Percentiles rank a stretch among this genome's conserved stretches.
Evolutionary conservation across 257 asterid genomes (phyloP).

Genomic region (Leptodermis oblonga): DNA sequence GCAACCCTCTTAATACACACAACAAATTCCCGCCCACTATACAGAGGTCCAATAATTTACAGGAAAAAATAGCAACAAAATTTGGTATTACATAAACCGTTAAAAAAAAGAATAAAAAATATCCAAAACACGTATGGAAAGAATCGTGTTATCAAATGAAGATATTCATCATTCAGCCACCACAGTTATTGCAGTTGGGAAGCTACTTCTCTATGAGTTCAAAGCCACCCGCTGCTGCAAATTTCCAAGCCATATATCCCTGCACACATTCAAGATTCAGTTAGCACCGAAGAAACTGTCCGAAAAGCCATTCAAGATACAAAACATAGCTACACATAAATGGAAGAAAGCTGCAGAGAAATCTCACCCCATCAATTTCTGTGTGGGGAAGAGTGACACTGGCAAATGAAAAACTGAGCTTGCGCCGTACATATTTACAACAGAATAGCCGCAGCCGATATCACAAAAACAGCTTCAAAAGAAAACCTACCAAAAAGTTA

Average conservation of each 20-base stretch:
- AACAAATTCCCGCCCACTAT: neutral
- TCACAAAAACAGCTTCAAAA: neutral
- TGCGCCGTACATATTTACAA: slow-evolving; percentile 3
- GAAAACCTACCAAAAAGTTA: neutral
- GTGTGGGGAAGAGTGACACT: neutral
- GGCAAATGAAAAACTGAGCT: neutral
- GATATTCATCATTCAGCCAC: neutral
- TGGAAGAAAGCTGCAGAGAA: neutral
- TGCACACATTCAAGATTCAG: neutral
- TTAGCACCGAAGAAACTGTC: neutral
- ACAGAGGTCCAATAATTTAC: neutral
- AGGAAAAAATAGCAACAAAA: neutral
- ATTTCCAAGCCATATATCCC: neutral
- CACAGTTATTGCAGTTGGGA: neutral
- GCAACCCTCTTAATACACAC: neutral
- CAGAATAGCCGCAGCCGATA: neutral
- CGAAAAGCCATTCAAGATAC: neutral
- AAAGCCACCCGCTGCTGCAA: neutral
- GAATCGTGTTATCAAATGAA: neutral
- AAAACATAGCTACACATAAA: neutral
- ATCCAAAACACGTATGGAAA: neutral
- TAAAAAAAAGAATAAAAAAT: neutral
- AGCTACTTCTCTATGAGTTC: neutral
- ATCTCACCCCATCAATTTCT: slow-evolving; percentile 12
- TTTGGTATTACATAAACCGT: neutral